Conservation (phyloP, 805 yeast genomes). For the Candida sanyiensis region DNA sequence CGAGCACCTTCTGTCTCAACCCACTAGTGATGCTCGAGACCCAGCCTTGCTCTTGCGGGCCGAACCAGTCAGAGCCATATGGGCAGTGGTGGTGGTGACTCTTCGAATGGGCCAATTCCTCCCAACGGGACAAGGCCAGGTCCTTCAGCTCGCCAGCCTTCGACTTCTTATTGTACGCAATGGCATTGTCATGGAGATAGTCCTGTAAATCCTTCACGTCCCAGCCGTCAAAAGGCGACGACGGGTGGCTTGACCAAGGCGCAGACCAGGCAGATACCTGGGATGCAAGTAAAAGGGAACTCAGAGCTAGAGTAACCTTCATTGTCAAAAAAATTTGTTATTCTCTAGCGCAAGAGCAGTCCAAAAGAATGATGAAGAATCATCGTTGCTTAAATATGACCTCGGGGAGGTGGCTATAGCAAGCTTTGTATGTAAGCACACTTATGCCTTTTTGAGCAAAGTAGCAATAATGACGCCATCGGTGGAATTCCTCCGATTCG, state of each 20-base stretch:
- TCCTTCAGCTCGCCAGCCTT: constrained; percentile 24
- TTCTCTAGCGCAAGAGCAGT: too few relatives aligned
- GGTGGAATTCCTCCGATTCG: too few relatives aligned
- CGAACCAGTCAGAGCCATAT: constrained; percentile 4
- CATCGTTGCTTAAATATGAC: neutral
- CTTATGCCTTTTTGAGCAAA: too few relatives aligned
- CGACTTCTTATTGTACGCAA: constrained; percentile 19
- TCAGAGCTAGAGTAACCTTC: neutral
- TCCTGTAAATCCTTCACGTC: constrained; percentile 29
- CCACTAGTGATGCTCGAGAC: neutral
- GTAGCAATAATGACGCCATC: neutral
- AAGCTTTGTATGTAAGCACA: neutral
- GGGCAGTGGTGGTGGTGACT: neutral
- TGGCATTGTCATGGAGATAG: constrained; percentile 30
- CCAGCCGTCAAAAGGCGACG: constrained; percentile 26
- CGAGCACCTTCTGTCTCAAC: constrained; percentile 4
- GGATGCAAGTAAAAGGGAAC: neutral
- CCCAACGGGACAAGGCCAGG: constrained; percentile 27
- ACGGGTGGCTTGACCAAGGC: constrained; percentile 8
- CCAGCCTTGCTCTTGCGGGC: neutral
- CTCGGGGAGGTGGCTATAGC: too few relatives aligned
- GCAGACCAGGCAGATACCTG: constrained; percentile 4
- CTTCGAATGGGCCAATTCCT: constrained; percentile 8
- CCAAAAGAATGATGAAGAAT: too few relatives aligned
- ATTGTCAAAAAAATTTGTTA: too few relatives aligned